Evolutionary conservation across 192 early-diverging fungal species (phyloP), one percentile per base, ranked within the genome.

Genomic region (Mortierella alpina): DNA sequence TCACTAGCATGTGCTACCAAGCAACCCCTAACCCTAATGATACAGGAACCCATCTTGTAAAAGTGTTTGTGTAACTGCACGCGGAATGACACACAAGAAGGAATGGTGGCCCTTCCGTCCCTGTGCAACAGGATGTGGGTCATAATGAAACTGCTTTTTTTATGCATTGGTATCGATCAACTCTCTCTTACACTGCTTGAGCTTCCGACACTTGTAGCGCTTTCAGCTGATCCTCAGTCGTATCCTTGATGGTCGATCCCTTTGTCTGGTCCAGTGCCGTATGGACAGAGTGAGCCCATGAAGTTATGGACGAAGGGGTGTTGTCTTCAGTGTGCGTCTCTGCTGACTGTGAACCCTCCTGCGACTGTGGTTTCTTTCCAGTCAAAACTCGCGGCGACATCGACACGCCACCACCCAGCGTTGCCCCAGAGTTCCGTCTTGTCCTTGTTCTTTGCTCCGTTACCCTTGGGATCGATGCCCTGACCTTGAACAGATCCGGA

Each of bases 401-500:
- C 10, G 63, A 9, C 22, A 70, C 51, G 0, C 53, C 50, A 14
- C 58, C 41, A 31, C 18, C n/a, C 7, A 68, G 60, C 9, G 56
- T 58, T 17, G 68, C 49, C 22, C 65, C 50, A n/a, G 76, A 80
- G 20, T 68, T 69, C 8, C 65, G 62, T 17, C 67, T 65, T 42
- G 56, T 67, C 52, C 54, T 61, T 17, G 61, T 31, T 44, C 59
- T 57, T 6, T 56, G 45, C 17, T 41, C 31, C 9, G 39, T 31
- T 6, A 22, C 23, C 14, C 44, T 50, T 2, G 57, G 47, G 10
- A 59, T 57, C 12, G 47, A 48, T 5, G n/a, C 49, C 63, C 57
- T 80, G 60, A 80, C 47, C 41, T 44, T 72, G 48, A 80, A 80
- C 20, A 80, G 61, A 12, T 80, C 51, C 2, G 76, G 76, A 45